Base-by-base conservation (phyloP, 1,284 basidiomycete species). In the Cutaneotrichosporon cutaneum region DNA sequence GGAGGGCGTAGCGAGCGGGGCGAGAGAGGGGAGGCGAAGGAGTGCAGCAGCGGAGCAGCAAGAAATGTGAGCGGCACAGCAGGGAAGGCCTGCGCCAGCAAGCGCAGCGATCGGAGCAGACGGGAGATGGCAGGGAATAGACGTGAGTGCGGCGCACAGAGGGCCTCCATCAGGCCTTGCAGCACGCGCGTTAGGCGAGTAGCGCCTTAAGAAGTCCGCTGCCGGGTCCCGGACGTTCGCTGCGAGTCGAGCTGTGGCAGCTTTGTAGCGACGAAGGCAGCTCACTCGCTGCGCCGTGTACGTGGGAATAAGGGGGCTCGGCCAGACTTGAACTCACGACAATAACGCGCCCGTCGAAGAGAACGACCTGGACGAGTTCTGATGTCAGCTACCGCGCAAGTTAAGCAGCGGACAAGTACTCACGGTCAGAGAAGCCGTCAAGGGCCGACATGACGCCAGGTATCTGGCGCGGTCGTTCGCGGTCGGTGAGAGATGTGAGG, bases 301-400 rank as follows among this genome's bases (percentile, higher is more conserved):
- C 5, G 18, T 42, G 7, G 18, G 3, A 42, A 6, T 8, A 9
- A 1, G n/a, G 7, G 18, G 7, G 7, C 7, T 42, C 39, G 16
- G 18, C 16, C 39, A 9, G 16, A n/a, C 36, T 8, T 18, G 2
- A 7, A 72, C 77, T 36, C 60, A 80, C 78, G 33, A 79, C 76
- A 56, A 80, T 80, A 47, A 80, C 69, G 35, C 78, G 71, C 14
- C 78, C 78, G 58, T 80, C 78, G 59, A 76, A 76, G 2, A 80
- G 72, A 39, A 80, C 72, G 56, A 80, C 78, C 68, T 80, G 77
- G 47, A 80, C 77, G 50, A 73, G 72, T 51, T 79, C 77, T 80
- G 61, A 1, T 2, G 56, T 60, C 36, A 60, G 56, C 35, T 24
- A 14, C 14, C 14, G 21, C 16, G 18, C 18, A 14, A 21, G 18